Base-by-base conservation (phyloP, 768 basidiomycete genomes). In the Mycena vitilis region DNA sequence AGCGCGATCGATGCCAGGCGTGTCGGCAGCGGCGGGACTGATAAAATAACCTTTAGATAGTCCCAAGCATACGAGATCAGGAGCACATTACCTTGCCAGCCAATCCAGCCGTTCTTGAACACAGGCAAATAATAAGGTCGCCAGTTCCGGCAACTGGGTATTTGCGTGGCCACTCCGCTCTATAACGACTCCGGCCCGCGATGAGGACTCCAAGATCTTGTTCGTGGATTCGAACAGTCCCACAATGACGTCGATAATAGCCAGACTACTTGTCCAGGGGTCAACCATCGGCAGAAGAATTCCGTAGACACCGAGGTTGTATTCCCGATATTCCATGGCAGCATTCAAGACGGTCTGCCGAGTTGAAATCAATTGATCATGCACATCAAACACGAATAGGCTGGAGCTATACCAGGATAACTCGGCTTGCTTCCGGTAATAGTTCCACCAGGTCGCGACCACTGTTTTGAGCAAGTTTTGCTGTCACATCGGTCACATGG, bases 231-330 rank as follows among this genome's bases (percentile, higher is more conserved):
- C 88, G 72, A 96, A 95, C n/a, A 97, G 83, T 53, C 84, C 84
- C 30, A 90, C 83, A 7, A 93, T 78, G 11, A 88, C 84, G 49
- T 95, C 92, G 60, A 97, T 88, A 18, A 94, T 78, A 0, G 81
- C 75, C 4, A 89, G 82, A 53, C 84, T 84, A 73, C 94, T 94
- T 20, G 95, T 95, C 97, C 96, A 99, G 0, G 93, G 90, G 67
- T 90, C 86, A 70, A 86, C 84, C 86, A 89, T 88, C 6, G 87
- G 91, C 23, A 85, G 81, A 25, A 88, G 85, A 51, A 98, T 84
- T 37, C 94, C 94, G 75, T 99, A 99, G 11, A 92, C 88, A 10
- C 84, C 83, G 2, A 86, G 75, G 72, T 94, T 91, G 70, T 90
- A 89, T 44, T 86, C 85, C 47, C 96, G 88, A 76, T 94, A 95